Evolutionary conservation across 306 rosid species (phyloP).

Genomic region (Abrus pulchellus): DNA sequence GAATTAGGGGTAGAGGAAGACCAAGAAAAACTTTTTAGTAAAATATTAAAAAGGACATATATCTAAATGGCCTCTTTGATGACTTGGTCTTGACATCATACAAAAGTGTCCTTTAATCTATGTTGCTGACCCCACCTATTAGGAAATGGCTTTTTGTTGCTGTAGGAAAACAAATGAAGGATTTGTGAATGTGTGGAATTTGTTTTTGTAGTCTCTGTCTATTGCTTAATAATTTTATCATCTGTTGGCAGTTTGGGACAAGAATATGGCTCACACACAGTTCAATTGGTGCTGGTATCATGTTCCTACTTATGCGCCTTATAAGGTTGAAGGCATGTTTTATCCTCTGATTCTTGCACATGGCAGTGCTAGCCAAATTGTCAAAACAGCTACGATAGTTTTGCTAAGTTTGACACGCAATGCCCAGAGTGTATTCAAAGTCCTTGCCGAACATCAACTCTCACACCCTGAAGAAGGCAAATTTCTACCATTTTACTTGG

Average conservation of each 20-base stretch:
- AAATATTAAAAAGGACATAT: slow-evolving; percentile 1
- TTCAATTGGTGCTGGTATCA: slow-evolving; percentile 98
- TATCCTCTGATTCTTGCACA: slow-evolving; percentile 84
- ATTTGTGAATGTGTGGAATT: not conserved
- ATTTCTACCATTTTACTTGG: slow-evolving; percentile 36
- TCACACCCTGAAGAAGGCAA: slow-evolving; percentile 87
- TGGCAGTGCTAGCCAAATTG: slow-evolving; percentile 75
- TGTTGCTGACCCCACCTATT: not conserved
- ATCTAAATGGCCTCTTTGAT: slow-evolving; percentile 16
- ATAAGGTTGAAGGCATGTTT: slow-evolving; percentile 84
- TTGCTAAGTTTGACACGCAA: slow-evolving; percentile 93
- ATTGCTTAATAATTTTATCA: slow-evolving; percentile 38
- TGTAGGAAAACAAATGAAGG: slow-evolving; percentile 8
- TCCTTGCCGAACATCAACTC: slow-evolving; percentile 86
- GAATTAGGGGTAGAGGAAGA: not conserved
- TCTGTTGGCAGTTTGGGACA: slow-evolving; percentile 88
- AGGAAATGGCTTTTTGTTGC: slow-evolving; percentile 1
- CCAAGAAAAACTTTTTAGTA: not conserved
- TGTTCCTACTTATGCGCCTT: slow-evolving; percentile 88
- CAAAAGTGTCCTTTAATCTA: not conserved
- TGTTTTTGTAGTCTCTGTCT: slow-evolving; percentile 22
- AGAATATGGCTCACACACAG: slow-evolving; percentile 90
- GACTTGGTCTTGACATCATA: not conserved
- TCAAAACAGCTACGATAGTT: slow-evolving; percentile 86
- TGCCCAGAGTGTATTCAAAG: slow-evolving; percentile 92